Evolutionary conservation across 2,329 filamentous ascomycete genomes (phyloP).

Genomic region (Diplocarpon mali): DNA sequence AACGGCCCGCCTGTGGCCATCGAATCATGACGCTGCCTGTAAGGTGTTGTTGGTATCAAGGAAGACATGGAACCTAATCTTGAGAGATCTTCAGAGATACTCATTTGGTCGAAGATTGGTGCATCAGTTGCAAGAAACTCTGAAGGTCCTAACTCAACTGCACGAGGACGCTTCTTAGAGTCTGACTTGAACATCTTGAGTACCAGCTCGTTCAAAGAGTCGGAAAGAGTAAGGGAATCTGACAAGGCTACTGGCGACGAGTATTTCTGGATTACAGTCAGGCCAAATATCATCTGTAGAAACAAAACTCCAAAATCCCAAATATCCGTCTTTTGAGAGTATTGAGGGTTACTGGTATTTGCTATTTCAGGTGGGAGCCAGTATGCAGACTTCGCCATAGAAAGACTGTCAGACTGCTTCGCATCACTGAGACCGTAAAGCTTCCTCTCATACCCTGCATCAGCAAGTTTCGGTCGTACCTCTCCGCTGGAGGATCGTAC

Average conservation of each 20-base stretch:
- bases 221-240: conserved; percentile 59
- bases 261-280: conserved; percentile 65
- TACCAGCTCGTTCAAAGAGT: conserved; percentile 68
- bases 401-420: conserved; percentile 41
- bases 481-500: conserved; percentile 59
- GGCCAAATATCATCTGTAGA: conserved; percentile 86
- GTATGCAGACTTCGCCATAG: conserved; percentile 61
- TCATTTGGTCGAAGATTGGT: conserved; percentile 35
- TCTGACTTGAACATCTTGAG: conserved; percentile 77
- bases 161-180: conserved; percentile 71
- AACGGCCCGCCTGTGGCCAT: conserved; percentile 40
- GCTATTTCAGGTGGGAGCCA: conserved; percentile 76
- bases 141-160: conserved; percentile 59
- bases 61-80: conserved; percentile 31
- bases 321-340: conserved; percentile 74
- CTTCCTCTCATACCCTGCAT: conserved; percentile 59
- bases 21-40: conserved; percentile 51
- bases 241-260: conserved; percentile 67
- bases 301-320: conserved; percentile 93
- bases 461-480: conserved; percentile 62
- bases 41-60: conserved; percentile 33
- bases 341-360: conserved; percentile 46
- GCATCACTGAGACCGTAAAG: conserved; percentile 49
- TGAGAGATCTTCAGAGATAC: conserved; percentile 31
- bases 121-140: conserved; percentile 58